phyloP scores from a whole-genome alignment of 257 asterid genomes.

The Solanum microdontum region DNA sequence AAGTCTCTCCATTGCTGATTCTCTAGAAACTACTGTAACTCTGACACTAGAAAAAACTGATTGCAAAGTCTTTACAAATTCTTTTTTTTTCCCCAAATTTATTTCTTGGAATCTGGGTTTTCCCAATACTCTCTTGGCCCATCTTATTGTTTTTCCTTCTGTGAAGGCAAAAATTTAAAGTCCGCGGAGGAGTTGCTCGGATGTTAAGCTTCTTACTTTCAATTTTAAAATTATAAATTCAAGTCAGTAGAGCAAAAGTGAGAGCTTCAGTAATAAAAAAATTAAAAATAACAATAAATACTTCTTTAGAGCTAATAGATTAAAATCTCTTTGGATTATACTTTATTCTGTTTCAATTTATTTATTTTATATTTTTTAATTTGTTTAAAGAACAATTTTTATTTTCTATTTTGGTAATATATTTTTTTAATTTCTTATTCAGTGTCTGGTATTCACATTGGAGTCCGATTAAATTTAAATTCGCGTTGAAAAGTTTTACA shows the following conservation, averaged over 20 bases:
- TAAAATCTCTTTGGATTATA: not conserved
- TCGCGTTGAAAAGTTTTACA: too few relatives aligned
- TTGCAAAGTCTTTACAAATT: not conserved
- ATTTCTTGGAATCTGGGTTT: not conserved
- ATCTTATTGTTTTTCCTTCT: not conserved
- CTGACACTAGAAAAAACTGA: not conserved
- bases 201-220: fast-evolving
- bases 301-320: not conserved
- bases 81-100: not conserved
- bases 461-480: too few relatives aligned
- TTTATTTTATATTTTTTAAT: too few relatives aligned
- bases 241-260: fast-evolving
- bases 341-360: not conserved
- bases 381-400: too few relatives aligned
- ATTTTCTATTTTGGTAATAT: not conserved
- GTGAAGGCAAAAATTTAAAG: not conserved
- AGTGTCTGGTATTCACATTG: fast-evolving
- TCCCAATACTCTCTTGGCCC: not conserved
- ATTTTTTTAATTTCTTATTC: too few relatives aligned
- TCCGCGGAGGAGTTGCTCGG: fast-evolving
- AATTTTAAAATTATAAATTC: too few relatives aligned
- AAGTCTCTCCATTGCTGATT: slow-evolving; percentile 48
- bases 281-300: too few relatives aligned
- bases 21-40: not conserved
- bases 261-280: too few relatives aligned